These are phyloP conservation scores for Mycogone perniciosa DNA, from an alignment of 2,329 filamentous ascomycete genomes.

Conservation along the genomic window DNA sequence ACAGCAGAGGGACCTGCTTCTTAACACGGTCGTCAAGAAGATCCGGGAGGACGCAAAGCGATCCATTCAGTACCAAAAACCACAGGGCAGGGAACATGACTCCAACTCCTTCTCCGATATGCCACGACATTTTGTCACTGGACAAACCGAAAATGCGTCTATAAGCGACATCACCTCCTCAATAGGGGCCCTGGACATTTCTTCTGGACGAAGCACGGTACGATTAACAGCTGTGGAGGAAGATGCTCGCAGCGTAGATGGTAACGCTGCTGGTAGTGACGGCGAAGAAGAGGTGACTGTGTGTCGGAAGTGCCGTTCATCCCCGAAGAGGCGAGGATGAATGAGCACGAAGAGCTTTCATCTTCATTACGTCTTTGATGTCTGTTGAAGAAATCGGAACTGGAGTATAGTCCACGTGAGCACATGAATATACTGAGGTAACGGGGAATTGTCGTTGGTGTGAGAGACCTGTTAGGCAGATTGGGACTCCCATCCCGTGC, in stretches of 20 bases:
- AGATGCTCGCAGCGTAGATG: background rate
- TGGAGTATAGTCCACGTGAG: too few species aligned
- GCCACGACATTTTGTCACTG: background rate
- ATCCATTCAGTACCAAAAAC: background rate
- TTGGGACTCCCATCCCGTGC: background rate
- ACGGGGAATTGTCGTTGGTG: too few species aligned
- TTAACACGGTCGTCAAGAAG: background rate
- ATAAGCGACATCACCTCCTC: background rate
- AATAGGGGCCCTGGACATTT: background rate
- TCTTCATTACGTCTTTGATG: too few species aligned
- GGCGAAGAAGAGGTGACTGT: background rate
- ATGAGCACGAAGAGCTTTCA: too few species aligned
- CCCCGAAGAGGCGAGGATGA: too few species aligned
- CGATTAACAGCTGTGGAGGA: background rate
- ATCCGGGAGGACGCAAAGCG: background rate
- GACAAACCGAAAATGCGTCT: background rate
- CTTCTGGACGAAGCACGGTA: background rate
- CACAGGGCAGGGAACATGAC: background rate
- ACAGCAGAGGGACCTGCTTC: background rate
- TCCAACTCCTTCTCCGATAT: constrained; percentile 5
- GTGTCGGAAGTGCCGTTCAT: background rate
- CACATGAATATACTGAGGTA: too few species aligned
- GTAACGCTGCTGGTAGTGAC: background rate
- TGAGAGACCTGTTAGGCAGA: too few species aligned
- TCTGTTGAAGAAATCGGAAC: too few species aligned